Conservation (phyloP, 345 rosid species). For the Syzygium grande region DNA sequence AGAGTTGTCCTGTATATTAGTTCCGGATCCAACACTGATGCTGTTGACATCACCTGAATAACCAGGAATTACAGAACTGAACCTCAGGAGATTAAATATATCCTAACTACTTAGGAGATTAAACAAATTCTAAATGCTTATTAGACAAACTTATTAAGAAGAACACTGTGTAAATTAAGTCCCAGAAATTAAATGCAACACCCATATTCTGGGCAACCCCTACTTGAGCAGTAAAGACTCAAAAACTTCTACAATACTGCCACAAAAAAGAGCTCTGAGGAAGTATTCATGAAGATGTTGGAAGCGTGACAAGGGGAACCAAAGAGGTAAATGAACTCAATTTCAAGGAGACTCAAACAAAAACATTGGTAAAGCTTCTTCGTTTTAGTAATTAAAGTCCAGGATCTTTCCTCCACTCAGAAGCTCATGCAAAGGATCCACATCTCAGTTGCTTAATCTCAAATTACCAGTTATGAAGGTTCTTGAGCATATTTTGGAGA, state of each 20-base stretch:
- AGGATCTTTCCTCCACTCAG: not conserved
- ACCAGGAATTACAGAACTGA: not conserved
- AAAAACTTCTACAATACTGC: not conserved
- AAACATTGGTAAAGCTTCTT: not conserved
- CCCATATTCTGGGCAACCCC: not conserved
- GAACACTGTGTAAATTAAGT: not conserved
- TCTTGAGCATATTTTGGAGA: not conserved
- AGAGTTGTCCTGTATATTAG: conserved; percentile 96
- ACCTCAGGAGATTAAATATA: not conserved
- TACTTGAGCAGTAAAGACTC: not conserved
- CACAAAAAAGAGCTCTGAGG: not conserved
- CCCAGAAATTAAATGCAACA: not conserved
- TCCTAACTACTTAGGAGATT: not conserved
- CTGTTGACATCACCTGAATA: conserved; percentile 78
- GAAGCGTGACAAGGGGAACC: not conserved
- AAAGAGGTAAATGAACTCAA: not conserved
- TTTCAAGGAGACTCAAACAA: not conserved
- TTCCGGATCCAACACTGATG: conserved; percentile 72
- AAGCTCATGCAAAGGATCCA: not conserved
- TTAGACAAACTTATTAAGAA: not conserved
- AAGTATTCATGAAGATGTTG: not conserved
- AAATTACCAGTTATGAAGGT: not conserved
- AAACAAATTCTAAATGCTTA: not conserved
- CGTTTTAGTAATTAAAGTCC: not conserved
- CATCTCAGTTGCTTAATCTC: not conserved